Percentiles rank a stretch among this genome's conserved stretches.
These are phyloP conservation scores for Emericellopsis cladophorae DNA, from an alignment of 2,329 filamentous ascomycete species.

Conservation along the genomic window DNA sequence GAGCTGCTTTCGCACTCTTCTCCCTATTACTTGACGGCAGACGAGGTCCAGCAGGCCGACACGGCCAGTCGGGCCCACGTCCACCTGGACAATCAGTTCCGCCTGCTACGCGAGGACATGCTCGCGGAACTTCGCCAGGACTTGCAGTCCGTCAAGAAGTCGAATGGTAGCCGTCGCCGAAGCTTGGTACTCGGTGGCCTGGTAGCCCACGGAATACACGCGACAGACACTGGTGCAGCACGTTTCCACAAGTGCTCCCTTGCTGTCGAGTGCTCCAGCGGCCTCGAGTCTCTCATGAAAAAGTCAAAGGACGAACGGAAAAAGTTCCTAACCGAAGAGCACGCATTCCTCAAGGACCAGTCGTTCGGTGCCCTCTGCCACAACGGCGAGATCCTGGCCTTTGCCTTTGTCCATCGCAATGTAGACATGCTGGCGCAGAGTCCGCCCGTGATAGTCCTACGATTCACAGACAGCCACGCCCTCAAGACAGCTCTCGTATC, in stretches of 20 bases:
- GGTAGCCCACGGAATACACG: too few relatives aligned
- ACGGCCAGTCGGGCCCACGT: slow-evolving; percentile 20
- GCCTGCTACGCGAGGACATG: slow-evolving; percentile 60
- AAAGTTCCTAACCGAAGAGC: slow-evolving; percentile 31
- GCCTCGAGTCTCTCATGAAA: slow-evolving; percentile 28
- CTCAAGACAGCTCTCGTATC: too few relatives aligned
- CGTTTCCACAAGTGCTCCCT: too few relatives aligned
- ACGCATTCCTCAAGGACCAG: slow-evolving; percentile 41
- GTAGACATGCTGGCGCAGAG: too few relatives aligned
- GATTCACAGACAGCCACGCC: slow-evolving; percentile 9
- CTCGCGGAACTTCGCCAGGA: slow-evolving; percentile 52
- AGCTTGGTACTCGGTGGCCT: too few relatives aligned
- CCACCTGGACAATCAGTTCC: slow-evolving; percentile 61
- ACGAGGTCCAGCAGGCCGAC: too few relatives aligned
- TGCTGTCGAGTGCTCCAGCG: slow-evolving; percentile 8
- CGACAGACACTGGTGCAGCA: too few relatives aligned
- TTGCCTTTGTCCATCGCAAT: slow-evolving; percentile 24
- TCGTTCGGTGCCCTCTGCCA: slow-evolving; percentile 49
- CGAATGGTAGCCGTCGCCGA: too few relatives aligned
- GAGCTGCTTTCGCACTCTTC: slow-evolving; percentile 37
- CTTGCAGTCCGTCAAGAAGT: slow-evolving; percentile 20
- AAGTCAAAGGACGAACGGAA: slow-evolving; percentile 19
- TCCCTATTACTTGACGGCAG: too few relatives aligned
- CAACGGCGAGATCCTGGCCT: slow-evolving; percentile 39
- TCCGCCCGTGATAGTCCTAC: background rate